These are phyloP conservation scores for Stevia rebaudiana DNA, from an alignment of 140 eudicot genomes.

Conservation along the genomic window DNA sequence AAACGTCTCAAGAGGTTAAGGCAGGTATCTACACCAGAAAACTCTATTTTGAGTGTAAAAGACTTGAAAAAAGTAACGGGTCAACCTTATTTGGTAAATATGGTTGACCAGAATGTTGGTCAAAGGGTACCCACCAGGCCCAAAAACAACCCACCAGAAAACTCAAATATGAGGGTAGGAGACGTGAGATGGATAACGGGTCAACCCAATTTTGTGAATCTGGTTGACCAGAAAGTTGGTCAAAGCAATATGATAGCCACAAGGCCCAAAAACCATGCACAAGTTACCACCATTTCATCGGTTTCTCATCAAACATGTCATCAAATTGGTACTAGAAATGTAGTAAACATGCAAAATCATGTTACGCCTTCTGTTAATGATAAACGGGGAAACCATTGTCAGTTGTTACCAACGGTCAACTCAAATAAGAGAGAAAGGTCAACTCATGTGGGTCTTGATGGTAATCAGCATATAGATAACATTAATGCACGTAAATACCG, in stretches of 20 bases:
- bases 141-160: background rate
- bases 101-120: conserved; percentile 24
- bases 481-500: conserved; percentile 41
- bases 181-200: conserved; percentile 9
- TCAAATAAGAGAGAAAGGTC: conserved; percentile 45
- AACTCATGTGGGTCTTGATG: conserved; percentile 29
- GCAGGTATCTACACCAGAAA: conserved; percentile 48
- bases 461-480: conserved; percentile 38
- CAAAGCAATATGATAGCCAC: conserved; percentile 10
- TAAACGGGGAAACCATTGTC: conserved; percentile 51
- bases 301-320: conserved; percentile 43
- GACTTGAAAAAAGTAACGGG: conserved; percentile 29
- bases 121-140: background rate
- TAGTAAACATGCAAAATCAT: conserved; percentile 47
- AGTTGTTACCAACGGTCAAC: conserved; percentile 30
- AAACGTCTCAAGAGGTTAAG: conserved; percentile 55
- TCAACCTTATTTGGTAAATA: conserved; percentile 39
- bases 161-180: conserved; percentile 7
- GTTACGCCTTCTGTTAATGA: conserved; percentile 39
- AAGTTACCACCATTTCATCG: conserved; percentile 19
- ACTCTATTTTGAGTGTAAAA: conserved; percentile 33
- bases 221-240: conserved; percentile 27
- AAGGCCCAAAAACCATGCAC: conserved; percentile 1
- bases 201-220: conserved; percentile 39
- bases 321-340: conserved; percentile 49